Conservation (phyloP, 2,329 filamentous ascomycete genomes). For the Penicillium decumbens region DNA sequence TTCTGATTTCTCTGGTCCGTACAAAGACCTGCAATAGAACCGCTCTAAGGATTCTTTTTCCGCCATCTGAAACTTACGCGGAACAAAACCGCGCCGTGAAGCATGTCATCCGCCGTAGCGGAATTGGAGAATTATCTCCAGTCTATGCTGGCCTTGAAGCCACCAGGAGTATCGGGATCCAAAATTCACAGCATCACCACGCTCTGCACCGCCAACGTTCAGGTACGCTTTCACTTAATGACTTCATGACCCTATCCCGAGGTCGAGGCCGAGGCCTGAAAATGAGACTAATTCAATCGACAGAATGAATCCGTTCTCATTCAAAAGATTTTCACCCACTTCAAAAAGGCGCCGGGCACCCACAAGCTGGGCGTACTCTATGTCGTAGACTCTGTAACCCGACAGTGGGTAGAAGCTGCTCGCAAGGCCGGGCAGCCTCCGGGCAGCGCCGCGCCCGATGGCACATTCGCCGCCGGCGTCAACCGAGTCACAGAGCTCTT, state of each 20-base stretch:
- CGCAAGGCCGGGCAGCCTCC: slow-evolving; percentile 78
- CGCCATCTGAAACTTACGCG: neutral
- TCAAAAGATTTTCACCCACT: slow-evolving; percentile 93
- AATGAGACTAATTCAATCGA: slow-evolving; percentile 24
- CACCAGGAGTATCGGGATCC: slow-evolving; percentile 87
- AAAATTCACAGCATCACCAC: slow-evolving; percentile 84
- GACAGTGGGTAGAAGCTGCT: slow-evolving; percentile 96
- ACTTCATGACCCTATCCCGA: neutral
- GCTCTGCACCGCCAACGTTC: slow-evolving; percentile 81
- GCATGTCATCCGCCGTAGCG: slow-evolving; percentile 77
- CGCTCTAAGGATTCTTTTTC: neutral
- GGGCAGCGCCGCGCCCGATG: slow-evolving; percentile 75
- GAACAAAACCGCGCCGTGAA: neutral
- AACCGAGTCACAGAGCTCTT: slow-evolving; percentile 95
- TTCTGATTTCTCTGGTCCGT: neutral
- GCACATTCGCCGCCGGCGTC: slow-evolving; percentile 90
- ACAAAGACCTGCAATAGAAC: neutral
- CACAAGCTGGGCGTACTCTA: slow-evolving; percentile 99
- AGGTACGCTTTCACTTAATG: slow-evolving; percentile 55
- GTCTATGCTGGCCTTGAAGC: slow-evolving; percentile 85
- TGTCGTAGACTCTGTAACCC: slow-evolving; percentile 99
- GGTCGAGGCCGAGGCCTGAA: too few species aligned
- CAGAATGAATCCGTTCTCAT: slow-evolving; percentile 93
- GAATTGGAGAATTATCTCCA: slow-evolving; percentile 87
- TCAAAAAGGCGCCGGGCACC: slow-evolving; percentile 88